phyloP scores from a whole-genome alignment of 495 filamentous ascomycete species.

The Tuber brumale region DNA sequence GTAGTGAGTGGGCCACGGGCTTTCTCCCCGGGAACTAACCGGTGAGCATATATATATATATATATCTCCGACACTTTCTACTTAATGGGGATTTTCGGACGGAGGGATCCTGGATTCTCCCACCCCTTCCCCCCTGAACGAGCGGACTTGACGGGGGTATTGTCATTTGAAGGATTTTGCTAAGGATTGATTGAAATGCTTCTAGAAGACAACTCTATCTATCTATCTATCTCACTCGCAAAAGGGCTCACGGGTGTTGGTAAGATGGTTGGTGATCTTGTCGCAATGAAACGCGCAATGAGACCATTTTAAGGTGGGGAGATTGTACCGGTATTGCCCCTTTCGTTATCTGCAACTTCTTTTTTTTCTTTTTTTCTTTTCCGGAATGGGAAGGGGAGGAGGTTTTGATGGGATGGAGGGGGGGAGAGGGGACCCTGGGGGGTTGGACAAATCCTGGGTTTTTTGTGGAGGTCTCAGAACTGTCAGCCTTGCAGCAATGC shows the following conservation, averaged over 20 bases:
- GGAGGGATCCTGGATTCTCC: background rate
- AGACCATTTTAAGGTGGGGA: background rate
- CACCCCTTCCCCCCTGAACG: too few relatives aligned
- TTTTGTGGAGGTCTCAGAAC: background rate
- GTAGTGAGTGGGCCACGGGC: background rate
- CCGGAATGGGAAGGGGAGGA: background rate
- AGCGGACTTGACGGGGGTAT: background rate
- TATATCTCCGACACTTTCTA: background rate
- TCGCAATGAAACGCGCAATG: background rate
- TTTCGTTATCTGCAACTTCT: background rate
- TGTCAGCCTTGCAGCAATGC: background rate
- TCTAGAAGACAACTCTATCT: too few relatives aligned
- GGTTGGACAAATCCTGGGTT: background rate
- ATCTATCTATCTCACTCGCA: background rate
- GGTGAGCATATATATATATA: too few relatives aligned
- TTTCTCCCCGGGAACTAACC: background rate
- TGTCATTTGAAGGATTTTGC: background rate
- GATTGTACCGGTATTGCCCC: background rate
- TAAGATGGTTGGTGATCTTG: background rate
- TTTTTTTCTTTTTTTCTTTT: background rate
- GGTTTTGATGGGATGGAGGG: background rate
- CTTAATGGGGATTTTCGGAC: background rate
- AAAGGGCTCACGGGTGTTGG: too few relatives aligned
- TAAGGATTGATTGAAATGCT: background rate
- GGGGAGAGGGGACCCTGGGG: too few relatives aligned